phyloP scores from a whole-genome alignment of 225 moss, liverwort and hornwort species.

The Marchantia paleacea region DNA sequence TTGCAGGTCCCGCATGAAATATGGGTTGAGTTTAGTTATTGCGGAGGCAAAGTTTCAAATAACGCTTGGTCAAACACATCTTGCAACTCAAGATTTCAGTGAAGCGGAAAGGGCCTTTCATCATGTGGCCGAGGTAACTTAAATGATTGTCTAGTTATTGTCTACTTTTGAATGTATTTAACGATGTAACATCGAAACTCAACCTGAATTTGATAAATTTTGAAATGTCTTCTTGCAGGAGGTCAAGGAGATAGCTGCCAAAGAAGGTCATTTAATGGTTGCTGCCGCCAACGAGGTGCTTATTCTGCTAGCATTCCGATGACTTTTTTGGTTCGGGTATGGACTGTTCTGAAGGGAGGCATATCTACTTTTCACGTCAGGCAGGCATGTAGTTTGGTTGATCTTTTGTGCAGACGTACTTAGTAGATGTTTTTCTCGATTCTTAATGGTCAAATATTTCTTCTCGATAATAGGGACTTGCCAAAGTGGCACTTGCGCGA shows the following conservation, averaged over 20 bases:
- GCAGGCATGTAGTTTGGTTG: background rate
- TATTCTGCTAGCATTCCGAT: background rate
- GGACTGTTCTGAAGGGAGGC: background rate
- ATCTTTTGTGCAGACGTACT: background rate
- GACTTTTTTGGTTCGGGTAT: background rate
- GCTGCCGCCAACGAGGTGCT: conserved; percentile 68
- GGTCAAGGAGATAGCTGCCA: conserved; percentile 42
- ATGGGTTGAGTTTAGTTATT: conserved; percentile 55
- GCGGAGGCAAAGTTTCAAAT: conserved; percentile 66
- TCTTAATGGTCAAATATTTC: background rate
- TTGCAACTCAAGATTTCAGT: conserved; percentile 50
- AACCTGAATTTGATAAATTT: background rate
- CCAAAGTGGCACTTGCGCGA: conserved; percentile 47
- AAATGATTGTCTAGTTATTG: background rate
- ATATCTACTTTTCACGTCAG: background rate
- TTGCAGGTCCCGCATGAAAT: conserved; percentile 51
- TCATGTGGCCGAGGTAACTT: conserved; percentile 62
- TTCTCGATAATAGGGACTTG: conserved; percentile 40
- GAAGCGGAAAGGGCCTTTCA: conserved; percentile 64
- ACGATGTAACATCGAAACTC: background rate
- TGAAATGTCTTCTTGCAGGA: conserved; percentile 41
- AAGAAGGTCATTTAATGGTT: conserved; percentile 49
- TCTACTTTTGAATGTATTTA: background rate
- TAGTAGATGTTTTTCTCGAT: background rate
- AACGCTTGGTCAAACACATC: conserved; percentile 55